These are phyloP conservation scores for Orbilia javanica DNA, from an alignment of 2,329 filamentous ascomycete species.

Conservation along the genomic window DNA sequence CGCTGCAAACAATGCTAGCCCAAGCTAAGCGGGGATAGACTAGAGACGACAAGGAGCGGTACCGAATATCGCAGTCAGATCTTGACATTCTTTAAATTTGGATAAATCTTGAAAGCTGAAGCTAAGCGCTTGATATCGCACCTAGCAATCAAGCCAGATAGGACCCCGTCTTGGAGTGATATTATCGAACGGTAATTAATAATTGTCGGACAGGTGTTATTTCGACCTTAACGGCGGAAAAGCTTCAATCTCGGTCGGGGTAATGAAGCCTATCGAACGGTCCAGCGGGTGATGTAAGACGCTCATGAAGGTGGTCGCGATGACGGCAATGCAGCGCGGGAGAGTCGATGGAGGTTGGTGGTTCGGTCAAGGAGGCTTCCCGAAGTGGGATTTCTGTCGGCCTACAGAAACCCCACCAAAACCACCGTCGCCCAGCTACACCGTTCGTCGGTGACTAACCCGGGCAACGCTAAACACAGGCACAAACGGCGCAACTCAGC, in stretches of 20 bases:
- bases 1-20: neutral
- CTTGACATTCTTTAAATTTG: slow-evolving; percentile 56
- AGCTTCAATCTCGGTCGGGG: slow-evolving; percentile 50
- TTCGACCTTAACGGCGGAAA: neutral
- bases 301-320: slow-evolving; percentile 41
- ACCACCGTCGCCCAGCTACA: neutral
- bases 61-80: slow-evolving; percentile 53
- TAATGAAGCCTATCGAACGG: slow-evolving; percentile 61
- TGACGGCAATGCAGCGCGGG: slow-evolving; percentile 6
- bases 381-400: slow-evolving; percentile 27
- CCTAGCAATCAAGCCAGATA: slow-evolving; percentile 56
- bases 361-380: slow-evolving; percentile 20
- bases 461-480: slow-evolving; percentile 7
- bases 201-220: neutral
- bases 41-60: neutral
- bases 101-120: slow-evolving; percentile 49
- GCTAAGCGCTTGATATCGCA: slow-evolving; percentile 53
- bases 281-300: slow-evolving; percentile 19
- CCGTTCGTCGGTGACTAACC: neutral
- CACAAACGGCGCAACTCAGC: neutral
- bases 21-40: neutral
- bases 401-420: slow-evolving; percentile 24
- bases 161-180: slow-evolving; percentile 18
- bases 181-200: neutral
- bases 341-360: slow-evolving; percentile 16